Evolutionary conservation across 169 alveolate genomes (phyloP).

Genomic region (Plasmodium malariae): DNA sequence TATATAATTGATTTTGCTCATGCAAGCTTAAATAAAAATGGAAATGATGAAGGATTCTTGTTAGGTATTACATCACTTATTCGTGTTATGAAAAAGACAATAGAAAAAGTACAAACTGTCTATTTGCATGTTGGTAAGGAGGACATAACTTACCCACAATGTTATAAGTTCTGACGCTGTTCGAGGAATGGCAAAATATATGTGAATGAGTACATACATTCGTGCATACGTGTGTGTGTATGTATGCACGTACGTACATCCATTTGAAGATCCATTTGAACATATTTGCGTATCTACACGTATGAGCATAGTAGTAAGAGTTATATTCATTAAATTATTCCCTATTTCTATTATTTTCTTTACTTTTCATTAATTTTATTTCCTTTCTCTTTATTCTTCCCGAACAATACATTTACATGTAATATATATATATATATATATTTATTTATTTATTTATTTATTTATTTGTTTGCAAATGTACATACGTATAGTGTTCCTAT

Average conservation of each 20-base stretch:
- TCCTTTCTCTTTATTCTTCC: no score
- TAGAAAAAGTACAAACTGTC: slow-evolving; percentile 18
- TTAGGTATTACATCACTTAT: slow-evolving; percentile 76
- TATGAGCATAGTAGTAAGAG: no score
- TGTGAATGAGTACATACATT: not conserved
- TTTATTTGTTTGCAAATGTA: no score
- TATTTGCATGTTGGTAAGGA: not conserved
- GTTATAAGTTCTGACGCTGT: not conserved
- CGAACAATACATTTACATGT: no score
- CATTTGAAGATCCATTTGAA: not conserved
- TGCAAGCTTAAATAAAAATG: slow-evolving; percentile 77
- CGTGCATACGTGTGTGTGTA: slow-evolving; percentile 18
- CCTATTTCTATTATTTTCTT: no score
- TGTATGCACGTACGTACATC: not conserved
- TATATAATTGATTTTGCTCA: slow-evolving; percentile 84
- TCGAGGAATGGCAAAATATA: not conserved
- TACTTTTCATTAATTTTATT: no score
- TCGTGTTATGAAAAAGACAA: slow-evolving; percentile 60
- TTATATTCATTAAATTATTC: no score
- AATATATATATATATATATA: no score
- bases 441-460: no score
- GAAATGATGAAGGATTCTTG: slow-evolving; percentile 80
- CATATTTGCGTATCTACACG: slow-evolving; percentile 4
- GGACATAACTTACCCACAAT: not conserved
- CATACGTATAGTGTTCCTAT: no score